Evolutionary conservation across 805 yeast genomes (phyloP).

Genomic region (Metschnikowia orientalis): DNA sequence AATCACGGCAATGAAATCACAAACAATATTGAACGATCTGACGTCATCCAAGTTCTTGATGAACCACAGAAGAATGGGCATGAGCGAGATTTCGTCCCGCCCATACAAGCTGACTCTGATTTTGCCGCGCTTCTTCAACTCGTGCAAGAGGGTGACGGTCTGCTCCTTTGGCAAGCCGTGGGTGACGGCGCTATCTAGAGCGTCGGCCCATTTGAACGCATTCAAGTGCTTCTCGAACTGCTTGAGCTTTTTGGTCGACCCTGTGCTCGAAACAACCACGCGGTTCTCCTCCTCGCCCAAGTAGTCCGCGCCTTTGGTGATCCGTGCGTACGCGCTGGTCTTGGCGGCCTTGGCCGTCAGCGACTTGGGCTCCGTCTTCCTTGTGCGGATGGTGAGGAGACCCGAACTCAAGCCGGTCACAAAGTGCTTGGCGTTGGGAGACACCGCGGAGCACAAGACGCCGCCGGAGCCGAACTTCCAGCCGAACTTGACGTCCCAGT

Average conservation of each 20-base stretch:
- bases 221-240: conserved; percentile 80
- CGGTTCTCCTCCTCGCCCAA: conserved; percentile 83
- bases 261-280: conserved; percentile 55
- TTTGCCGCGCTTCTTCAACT: conserved; percentile 84
- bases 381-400: conserved; percentile 79
- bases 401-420: conserved; percentile 93
- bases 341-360: conserved; percentile 46
- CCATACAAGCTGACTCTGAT: conserved; percentile 73
- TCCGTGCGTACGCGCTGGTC: conserved; percentile 65
- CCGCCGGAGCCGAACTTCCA: conserved; percentile 94
- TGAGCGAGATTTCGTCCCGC: conserved; percentile 80
- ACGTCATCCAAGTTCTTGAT: conserved; percentile 73
- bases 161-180: conserved; percentile 76
- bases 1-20: conserved; percentile 65
- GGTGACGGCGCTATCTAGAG: conserved; percentile 79
- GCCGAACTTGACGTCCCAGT: conserved; percentile 89
- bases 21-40: conserved; percentile 56
- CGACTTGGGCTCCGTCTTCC: conserved; percentile 62
- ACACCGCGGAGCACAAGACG: conserved; percentile 82
- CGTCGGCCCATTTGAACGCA: conserved; percentile 89
- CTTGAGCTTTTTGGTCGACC: conserved; percentile 56
- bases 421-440: conserved; percentile 79
- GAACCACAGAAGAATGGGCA: conserved; percentile 85
- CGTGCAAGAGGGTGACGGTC: conserved; percentile 78
- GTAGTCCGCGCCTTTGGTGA: conserved; percentile 89